Conservation (phyloP, 2,329 filamentous ascomycete species). For the Aspergillus pseudonomiae region DNA sequence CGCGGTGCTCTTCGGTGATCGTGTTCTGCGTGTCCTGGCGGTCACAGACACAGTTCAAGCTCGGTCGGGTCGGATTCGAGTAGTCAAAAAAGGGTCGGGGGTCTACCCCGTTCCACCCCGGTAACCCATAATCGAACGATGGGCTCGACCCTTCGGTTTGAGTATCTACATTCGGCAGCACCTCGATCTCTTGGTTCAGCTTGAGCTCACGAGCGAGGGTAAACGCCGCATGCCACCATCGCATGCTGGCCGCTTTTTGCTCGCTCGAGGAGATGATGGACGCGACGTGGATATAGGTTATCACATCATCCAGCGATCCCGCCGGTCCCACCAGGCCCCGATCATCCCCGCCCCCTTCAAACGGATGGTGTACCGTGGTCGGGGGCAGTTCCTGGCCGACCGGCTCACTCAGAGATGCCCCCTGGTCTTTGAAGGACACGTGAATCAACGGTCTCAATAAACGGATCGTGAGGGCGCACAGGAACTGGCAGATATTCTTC, state of each 20-base stretch:
- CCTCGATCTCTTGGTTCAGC: slow-evolving; percentile 74
- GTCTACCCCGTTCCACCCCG: slow-evolving; percentile 52
- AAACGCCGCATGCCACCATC: slow-evolving; percentile 97
- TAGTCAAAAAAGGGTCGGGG: slow-evolving; percentile 51
- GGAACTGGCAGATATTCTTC: slow-evolving; percentile 82
- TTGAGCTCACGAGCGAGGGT: slow-evolving; percentile 85
- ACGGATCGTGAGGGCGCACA: slow-evolving; percentile 82
- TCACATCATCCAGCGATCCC: slow-evolving; percentile 81
- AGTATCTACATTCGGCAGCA: slow-evolving; percentile 33
- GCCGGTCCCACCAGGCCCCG: slow-evolving; percentile 54
- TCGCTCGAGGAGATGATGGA: slow-evolving; percentile 92
- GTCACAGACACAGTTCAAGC: slow-evolving; percentile 41
- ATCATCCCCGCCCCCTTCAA: slow-evolving; percentile 60
- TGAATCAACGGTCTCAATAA: slow-evolving; percentile 86
- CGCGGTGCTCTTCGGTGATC: slow-evolving; percentile 77
- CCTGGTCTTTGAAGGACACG: slow-evolving; percentile 59
- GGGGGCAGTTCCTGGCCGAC: slow-evolving; percentile 77
- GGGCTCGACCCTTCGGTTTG: slow-evolving; percentile 37
- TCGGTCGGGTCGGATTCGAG: slow-evolving; percentile 36
- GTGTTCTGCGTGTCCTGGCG: slow-evolving; percentile 30
- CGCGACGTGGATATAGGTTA: slow-evolving; percentile 89
- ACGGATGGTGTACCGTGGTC: slow-evolving; percentile 60
- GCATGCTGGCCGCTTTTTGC: slow-evolving; percentile 88
- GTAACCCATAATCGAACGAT: slow-evolving; percentile 35
- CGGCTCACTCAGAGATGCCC: slow-evolving; percentile 48